These are phyloP conservation scores for Herpetospermum pedunculosum DNA, from an alignment of 306 rosid species.

Conservation along the genomic window DNA sequence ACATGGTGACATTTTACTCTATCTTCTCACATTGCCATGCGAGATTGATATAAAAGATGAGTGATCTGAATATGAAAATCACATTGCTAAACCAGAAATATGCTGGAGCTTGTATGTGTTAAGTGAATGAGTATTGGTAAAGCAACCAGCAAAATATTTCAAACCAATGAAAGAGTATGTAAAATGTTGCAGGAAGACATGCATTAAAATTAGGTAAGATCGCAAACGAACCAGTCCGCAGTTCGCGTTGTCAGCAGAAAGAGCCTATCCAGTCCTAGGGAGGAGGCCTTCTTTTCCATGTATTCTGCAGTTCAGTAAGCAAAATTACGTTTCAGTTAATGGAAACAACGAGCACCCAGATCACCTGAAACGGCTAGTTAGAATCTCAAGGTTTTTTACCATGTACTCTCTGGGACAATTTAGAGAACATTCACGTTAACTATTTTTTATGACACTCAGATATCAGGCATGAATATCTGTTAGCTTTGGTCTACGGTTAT, in stretches of 20 bases:
- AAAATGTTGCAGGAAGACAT: not conserved
- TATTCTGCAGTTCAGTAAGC: conserved; percentile 44
- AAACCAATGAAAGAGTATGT: not conserved
- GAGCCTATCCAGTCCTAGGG: conserved; percentile 64
- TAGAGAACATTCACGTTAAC: not conserved
- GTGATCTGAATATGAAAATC: not conserved
- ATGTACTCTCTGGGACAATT: not conserved
- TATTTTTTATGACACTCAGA: not conserved
- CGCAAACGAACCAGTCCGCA: conserved; percentile 67
- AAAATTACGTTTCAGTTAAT: not conserved
- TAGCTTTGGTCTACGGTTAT: not conserved
- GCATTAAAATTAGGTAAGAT: conserved; percentile 1
- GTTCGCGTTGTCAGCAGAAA: conserved; percentile 86
- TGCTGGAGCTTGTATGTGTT: not conserved
- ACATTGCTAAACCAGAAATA: not conserved
- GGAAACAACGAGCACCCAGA: not conserved
- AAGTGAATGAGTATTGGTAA: not conserved
- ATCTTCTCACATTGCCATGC: not conserved
- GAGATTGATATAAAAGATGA: not conserved
- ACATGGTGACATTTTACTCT: not conserved
- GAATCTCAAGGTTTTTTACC: not conserved
- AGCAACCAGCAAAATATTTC: not conserved
- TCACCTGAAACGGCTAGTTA: not conserved
- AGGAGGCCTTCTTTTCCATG: conserved; percentile 76
- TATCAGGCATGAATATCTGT: not conserved